These are phyloP conservation scores for Sugiyamaella pinicola DNA, from an alignment of 1,139 yeast species.

Conservation along the genomic window DNA sequence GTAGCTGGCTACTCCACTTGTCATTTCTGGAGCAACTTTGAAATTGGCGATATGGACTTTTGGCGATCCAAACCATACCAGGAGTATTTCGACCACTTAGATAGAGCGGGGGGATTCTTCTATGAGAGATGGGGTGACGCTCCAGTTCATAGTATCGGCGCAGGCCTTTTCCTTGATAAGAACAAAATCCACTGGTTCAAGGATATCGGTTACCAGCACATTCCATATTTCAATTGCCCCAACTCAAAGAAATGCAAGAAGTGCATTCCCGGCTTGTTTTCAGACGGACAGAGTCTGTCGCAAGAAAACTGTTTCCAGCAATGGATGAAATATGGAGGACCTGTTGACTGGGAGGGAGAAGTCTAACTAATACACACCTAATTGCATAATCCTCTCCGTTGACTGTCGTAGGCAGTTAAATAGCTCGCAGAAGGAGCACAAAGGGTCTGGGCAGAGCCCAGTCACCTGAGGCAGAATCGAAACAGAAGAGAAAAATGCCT, in stretches of 20 bases:
- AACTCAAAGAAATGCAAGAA: conserved; percentile 44
- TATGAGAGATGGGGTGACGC: conserved; percentile 94
- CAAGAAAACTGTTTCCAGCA: conserved; percentile 72
- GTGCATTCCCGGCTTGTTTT: conserved; percentile 51
- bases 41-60: conserved; percentile 79
- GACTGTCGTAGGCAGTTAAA: too few species aligned
- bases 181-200: conserved; percentile 79
- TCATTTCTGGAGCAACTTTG: conserved; percentile 88
- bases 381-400: too few species aligned
- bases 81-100: conserved; percentile 65
- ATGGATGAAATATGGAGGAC: conserved; percentile 54
- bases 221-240: conserved; percentile 72
- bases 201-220: conserved; percentile 77
- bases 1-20: conserved; percentile 76
- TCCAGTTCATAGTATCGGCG: conserved; percentile 77
- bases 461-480: background rate
- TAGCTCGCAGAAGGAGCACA: too few species aligned
- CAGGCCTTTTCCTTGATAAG: conserved; percentile 71
- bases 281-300: conserved; percentile 49
- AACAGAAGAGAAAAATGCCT: background rate
- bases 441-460: conserved; percentile 11
- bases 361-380: background rate
- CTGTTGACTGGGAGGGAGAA: conserved; percentile 17
- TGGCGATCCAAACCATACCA: conserved; percentile 66
- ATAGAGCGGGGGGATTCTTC: conserved; percentile 73